A percentile compares a stretch with the other conserved stretches of the same genome.
phyloP scores from a whole-genome alignment of 805 yeast genomes.

The Kuraishia hungarica region DNA sequence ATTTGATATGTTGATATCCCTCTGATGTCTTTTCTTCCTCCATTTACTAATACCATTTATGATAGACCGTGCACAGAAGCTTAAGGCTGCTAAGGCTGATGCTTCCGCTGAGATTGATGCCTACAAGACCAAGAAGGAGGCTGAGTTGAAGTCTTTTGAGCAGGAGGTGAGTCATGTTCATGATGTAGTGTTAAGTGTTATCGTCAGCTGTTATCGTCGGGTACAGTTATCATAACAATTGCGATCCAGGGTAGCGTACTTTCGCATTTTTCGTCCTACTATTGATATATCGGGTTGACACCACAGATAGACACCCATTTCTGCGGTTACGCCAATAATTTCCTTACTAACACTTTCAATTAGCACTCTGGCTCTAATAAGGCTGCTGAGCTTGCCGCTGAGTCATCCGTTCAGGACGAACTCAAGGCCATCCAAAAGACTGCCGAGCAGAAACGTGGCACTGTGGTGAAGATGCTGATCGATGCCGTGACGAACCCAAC shows the following conservation, averaged over 20 bases:
- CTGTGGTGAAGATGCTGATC: slow-evolving; percentile 68
- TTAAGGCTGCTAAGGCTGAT: slow-evolving; percentile 91
- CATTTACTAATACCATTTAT: background rate
- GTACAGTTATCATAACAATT: no score
- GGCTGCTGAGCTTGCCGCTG: slow-evolving; percentile 9
- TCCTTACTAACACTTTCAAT: slow-evolving; percentile 4
- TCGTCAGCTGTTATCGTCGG: no score
- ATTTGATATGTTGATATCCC: no score
- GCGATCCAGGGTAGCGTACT: no score
- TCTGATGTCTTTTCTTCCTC: no score
- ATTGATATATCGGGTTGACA: no score
- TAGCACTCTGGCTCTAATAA: slow-evolving; percentile 67
- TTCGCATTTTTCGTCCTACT: no score
- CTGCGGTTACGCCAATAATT: no score
- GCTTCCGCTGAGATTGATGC: slow-evolving; percentile 84
- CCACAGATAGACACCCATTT: no score
- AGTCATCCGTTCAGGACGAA: slow-evolving; percentile 4
- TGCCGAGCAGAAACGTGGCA: slow-evolving; percentile 51
- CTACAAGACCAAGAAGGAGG: slow-evolving; percentile 78
- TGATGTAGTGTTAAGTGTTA: no score
- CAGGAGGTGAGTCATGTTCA: slow-evolving; percentile 33
- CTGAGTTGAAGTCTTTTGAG: slow-evolving; percentile 68
- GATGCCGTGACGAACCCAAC: slow-evolving; percentile 74
- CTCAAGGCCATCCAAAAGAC: slow-evolving; percentile 48
- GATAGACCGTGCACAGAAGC: slow-evolving; percentile 67